Evolutionary conservation across 1,284 basidiomycete species (phyloP).

Genomic region (Apiotrichum veenhuisii): DNA sequence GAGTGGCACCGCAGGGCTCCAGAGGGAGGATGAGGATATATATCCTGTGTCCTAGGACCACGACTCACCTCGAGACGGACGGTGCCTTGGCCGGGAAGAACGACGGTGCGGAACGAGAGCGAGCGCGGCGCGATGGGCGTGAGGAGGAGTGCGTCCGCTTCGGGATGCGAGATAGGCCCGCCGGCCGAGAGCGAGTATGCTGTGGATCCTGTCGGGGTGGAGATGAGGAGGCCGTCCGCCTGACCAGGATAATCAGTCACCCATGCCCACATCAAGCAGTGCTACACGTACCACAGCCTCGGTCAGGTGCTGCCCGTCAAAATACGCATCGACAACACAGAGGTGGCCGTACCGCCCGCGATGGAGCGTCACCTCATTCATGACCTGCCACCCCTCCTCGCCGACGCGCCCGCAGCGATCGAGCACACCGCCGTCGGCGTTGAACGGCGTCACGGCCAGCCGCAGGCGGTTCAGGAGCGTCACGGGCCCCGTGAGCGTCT

Average conservation of each 20-base stretch:
- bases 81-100: slow-evolving; percentile 73
- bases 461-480: slow-evolving; percentile 81
- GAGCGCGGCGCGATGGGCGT: slow-evolving; percentile 94
- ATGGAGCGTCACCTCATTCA: slow-evolving; percentile 95
- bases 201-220: slow-evolving; percentile 94
- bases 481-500: slow-evolving; percentile 55
- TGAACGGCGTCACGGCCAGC: slow-evolving; percentile 71
- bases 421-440: slow-evolving; percentile 59
- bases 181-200: slow-evolving; percentile 95
- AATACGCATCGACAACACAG: slow-evolving; percentile 89
- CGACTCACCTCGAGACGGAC: slow-evolving; percentile 70
- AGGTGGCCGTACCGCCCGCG: slow-evolving; percentile 86
- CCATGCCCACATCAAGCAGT: too few species aligned
- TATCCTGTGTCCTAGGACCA: too few species aligned
- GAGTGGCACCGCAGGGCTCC: too few species aligned
- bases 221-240: slow-evolving; percentile 92
- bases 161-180: slow-evolving; percentile 93
- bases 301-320: slow-evolving; percentile 92
- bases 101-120: slow-evolving; percentile 84
- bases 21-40: too few species aligned
- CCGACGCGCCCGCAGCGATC: slow-evolving; percentile 29
- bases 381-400: slow-evolving; percentile 78
- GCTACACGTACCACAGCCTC: slow-evolving; percentile 76
- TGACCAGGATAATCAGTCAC: slow-evolving; percentile 36
- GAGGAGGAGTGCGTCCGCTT: slow-evolving; percentile 79